Base-by-base conservation (phyloP, 2,329 filamentous ascomycete genomes). In the Claviceps pusilla region DNA sequence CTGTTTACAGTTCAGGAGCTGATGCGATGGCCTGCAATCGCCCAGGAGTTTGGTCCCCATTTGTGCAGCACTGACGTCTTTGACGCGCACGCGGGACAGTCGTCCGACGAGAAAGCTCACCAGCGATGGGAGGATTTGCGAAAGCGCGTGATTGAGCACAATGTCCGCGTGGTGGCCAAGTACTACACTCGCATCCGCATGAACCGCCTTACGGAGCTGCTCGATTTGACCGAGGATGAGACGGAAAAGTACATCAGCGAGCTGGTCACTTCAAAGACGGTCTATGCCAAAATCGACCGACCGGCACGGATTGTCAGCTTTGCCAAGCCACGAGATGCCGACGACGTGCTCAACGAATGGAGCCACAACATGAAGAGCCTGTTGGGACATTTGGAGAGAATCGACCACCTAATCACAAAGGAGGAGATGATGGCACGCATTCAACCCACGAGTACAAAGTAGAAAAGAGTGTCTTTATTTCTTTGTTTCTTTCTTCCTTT, bases 381-480 rank as follows among this genome's bases (percentile, higher is more conserved):
- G 63, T 72, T 95, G 60, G 89, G 88, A 11, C 73, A 91, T 54
- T 67, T 95, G 65, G 89, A 95, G 76, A 80, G 89, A 59, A 94
- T 98, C 57, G 93, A 98, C 67, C 93, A 98, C 70, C 77, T 98
- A 64, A 98, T 98, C 65, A 98, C 94, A 54, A 97, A 97, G 78
- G 93, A 98, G 73, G 93, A 98, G 77, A 98, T 98, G 93, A 98
- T 98, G 93, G 93, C 93, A 45, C 80, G 90, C 56, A 97, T 98
- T 64, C 85, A 93, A 69, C 88, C 88, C 6, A 72, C 71, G 51
- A 68, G 67, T 56, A 66, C 68, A 54, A 64, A 69, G 64, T 67
- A 68, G 60, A 62, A 33, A 49, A 57, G 59, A 55, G 55, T 60
- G 14, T 35, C 24, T 24, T 24, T 24, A 24, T 24, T 28, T 47